These are phyloP conservation scores for Calonectria hawksworthii DNA, from an alignment of 2,329 filamentous ascomycete species.

Conservation along the genomic window DNA sequence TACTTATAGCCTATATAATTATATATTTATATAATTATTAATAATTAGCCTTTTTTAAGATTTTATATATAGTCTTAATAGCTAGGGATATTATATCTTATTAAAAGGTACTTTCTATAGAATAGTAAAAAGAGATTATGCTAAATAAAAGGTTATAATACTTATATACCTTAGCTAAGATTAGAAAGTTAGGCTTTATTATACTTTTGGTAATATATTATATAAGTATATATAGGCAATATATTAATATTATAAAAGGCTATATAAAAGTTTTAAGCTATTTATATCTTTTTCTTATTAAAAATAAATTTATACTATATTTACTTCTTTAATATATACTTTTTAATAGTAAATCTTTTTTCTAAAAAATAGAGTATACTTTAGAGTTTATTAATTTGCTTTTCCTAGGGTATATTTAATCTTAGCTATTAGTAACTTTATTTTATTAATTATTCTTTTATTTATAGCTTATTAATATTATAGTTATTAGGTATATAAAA, in stretches of 20 bases:
- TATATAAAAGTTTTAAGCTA: neutral
- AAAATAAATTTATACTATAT: neutral
- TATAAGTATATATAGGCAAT: neutral
- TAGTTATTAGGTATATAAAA: too few relatives aligned
- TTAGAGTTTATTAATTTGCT: too few relatives aligned
- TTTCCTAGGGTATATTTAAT: too few relatives aligned
- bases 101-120: neutral
- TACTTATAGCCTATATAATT: slow-evolving; percentile 6
- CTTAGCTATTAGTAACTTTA: too few relatives aligned
- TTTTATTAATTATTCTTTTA: too few relatives aligned
- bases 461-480: too few relatives aligned
- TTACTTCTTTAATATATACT: neutral
- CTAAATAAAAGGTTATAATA: neutral
- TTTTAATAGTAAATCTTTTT: too few relatives aligned
- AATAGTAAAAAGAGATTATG: neutral
- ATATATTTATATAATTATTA: neutral
- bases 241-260: slow-evolving; percentile 3
- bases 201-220: slow-evolving; percentile 4
- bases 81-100: neutral
- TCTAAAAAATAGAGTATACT: too few relatives aligned
- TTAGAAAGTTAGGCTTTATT: neutral
- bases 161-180: neutral
- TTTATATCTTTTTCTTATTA: neutral
- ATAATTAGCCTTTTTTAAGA: neutral
- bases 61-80: neutral